Percentiles rank a stretch among this genome's conserved stretches.
Conservation (phyloP, 1,284 basidiomycete genomes). For the Papiliotrema flavescens region DNA sequence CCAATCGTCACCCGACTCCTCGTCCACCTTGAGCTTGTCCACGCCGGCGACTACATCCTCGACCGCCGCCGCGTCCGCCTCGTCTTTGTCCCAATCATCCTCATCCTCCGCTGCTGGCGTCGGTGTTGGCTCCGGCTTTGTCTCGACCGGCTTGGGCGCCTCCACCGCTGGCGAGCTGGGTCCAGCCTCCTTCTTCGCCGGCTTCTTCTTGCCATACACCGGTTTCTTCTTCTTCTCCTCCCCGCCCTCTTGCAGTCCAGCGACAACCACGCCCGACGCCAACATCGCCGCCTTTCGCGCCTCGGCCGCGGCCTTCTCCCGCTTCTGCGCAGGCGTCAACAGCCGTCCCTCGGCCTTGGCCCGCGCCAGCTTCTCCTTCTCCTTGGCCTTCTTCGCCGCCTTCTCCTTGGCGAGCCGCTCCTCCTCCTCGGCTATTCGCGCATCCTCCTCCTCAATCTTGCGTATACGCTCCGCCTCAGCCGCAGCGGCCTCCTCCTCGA, state of each 20-base stretch:
- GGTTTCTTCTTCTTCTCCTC: constrained; percentile 52
- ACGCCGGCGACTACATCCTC: constrained; percentile 30
- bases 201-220: constrained; percentile 80
- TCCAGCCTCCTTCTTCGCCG: constrained; percentile 37
- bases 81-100: constrained; percentile 46
- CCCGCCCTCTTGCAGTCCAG: constrained; percentile 63
- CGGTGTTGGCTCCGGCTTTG: constrained; percentile 5
- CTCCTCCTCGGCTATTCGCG: constrained; percentile 70
- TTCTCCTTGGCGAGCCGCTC: constrained; percentile 74
- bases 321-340: constrained; percentile 93
- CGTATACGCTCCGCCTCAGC: constrained; percentile 67
- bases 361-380: constrained; percentile 69
- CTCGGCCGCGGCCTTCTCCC: constrained; percentile 87
- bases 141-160: constrained; percentile 1
- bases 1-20: constrained; percentile 64
- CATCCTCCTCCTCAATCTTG: constrained; percentile 80
- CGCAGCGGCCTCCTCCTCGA: constrained; percentile 71
- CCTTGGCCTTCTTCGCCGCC: constrained; percentile 78
- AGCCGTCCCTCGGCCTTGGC: constrained; percentile 86
- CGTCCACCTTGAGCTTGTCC: constrained; percentile 36
- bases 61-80: constrained; percentile 35
- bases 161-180: not conserved
- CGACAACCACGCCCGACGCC: constrained; percentile 76
- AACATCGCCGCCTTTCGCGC: constrained; percentile 86
- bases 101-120: constrained; percentile 38